Base-by-base conservation (phyloP, 306 rosid species). In the Fagus crenata region DNA sequence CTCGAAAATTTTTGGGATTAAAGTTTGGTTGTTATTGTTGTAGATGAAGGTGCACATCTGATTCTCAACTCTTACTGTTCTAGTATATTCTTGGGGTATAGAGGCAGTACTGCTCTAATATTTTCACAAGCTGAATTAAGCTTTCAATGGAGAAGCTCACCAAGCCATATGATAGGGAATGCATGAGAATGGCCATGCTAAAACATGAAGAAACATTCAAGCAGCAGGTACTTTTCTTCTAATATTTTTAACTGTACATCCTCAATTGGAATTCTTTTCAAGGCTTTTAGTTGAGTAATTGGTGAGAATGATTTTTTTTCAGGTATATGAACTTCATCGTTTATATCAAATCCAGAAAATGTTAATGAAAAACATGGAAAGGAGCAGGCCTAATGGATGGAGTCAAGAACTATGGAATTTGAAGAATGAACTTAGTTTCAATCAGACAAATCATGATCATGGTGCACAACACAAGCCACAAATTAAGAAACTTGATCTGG, bases 301-400 rank as follows among this genome's bases (percentile, higher is more conserved):
- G 0, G 0, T 68, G 35, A 72, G 67, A 72, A 32, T 54, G 74
- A 46, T 69, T 22, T 9, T 46, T 73, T 60, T 22, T 69, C 85
- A 96, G 99, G 90, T 96, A 40, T 73, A 77, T 41, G 99, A 96
- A 72, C 99, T 96, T 77, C 99, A 96, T 71, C 92, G 97, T 49
- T 78, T 96, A 74, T 96, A 96, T 80, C 86, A 64, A 43, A 89
- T 88, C 64, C 99, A 96, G 85, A 92, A 91, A 89, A 81, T 86
- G 49, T 15, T 96, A 77, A 96, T 91, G 99, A 85, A 86, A 64
- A 90, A 78, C 71, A 75, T 81, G 75, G 87, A 81, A 75, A 69
- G 82, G 37, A 85, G 83, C 72, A 80, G 83, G 79, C 81, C 63
- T 4, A 22, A 72, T 49, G 89, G 85, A 75, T 69, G 46, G 77